Conservation (phyloP, 2,329 filamentous ascomycete species). For the Trichophyton equinum region DNA sequence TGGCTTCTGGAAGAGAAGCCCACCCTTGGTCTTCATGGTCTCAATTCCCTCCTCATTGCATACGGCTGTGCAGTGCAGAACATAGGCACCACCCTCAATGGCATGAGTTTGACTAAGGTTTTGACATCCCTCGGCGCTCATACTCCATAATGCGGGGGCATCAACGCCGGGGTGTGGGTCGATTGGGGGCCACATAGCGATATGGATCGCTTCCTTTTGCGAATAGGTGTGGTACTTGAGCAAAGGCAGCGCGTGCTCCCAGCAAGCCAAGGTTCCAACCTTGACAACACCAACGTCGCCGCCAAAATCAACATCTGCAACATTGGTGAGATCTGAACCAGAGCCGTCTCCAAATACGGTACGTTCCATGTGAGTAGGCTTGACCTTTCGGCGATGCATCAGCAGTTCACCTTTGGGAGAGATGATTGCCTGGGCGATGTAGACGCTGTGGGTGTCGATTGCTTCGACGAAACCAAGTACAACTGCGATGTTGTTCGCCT, state of each 20-base stretch:
- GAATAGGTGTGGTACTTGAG: conserved; percentile 37
- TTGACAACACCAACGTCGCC: conserved; percentile 11
- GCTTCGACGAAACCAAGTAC: conserved; percentile 36
- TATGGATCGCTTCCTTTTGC: conserved; percentile 37
- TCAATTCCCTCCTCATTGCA: conserved; percentile 35
- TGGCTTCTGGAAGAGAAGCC: conserved; percentile 29
- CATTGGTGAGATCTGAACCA: conserved; percentile 26
- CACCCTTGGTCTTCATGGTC: conserved; percentile 30
- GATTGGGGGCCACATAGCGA: conserved; percentile 37
- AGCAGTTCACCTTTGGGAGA: conserved; percentile 30
- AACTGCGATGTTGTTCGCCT: conserved; percentile 30
- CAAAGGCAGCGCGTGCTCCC: conserved; percentile 41
- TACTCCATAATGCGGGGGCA: conserved; percentile 20
- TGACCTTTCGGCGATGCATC: conserved; percentile 38
- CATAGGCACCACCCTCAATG: conserved; percentile 44
- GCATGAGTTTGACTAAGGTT: conserved; percentile 42
- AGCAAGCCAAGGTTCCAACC: conserved; percentile 38
- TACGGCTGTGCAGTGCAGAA: conserved; percentile 42
- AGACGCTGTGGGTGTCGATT: conserved; percentile 25
- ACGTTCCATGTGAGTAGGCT: conserved; percentile 43
- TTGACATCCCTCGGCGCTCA: conserved; percentile 24
- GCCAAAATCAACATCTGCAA: conserved; percentile 30
- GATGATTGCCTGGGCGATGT: conserved; percentile 38
- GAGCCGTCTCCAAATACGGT: conserved; percentile 39
- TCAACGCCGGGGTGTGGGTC: conserved; percentile 13